Conservation (phyloP, 2,329 filamentous ascomycete species). For the Talaromyces albobiverticillius region DNA sequence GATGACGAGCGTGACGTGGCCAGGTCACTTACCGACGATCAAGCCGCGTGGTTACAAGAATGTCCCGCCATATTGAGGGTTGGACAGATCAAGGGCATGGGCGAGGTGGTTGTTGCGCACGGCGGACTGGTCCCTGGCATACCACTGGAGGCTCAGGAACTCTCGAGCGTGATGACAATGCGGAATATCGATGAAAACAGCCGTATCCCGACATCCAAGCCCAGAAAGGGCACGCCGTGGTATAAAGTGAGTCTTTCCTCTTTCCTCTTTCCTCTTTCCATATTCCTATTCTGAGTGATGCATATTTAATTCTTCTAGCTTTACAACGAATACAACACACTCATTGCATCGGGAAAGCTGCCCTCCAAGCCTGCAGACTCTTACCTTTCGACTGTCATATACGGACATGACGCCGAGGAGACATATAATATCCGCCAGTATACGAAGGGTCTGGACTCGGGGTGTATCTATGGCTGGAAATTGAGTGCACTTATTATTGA, state of each 20-base stretch:
- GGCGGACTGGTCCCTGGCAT: constrained; percentile 79
- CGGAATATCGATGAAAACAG: constrained; percentile 67
- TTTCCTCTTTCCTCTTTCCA: neutral
- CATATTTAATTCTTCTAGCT: too few species aligned
- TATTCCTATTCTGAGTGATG: neutral
- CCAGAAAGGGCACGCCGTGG: constrained; percentile 61
- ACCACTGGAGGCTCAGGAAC: constrained; percentile 66
- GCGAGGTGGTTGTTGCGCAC: constrained; percentile 74
- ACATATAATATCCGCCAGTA: constrained; percentile 67
- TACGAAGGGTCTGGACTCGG: constrained; percentile 80
- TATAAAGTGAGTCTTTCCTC: constrained; percentile 45
- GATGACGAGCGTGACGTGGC: constrained; percentile 47
- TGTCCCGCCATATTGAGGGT: constrained; percentile 74
- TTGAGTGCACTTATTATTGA: constrained; percentile 76
- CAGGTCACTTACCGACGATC: constrained; percentile 54
- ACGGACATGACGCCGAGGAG: constrained; percentile 77
- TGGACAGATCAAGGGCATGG: constrained; percentile 57
- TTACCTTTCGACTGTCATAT: constrained; percentile 65
- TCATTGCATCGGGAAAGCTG: neutral
- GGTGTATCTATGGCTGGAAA: constrained; percentile 71
- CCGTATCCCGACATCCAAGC: constrained; percentile 52
- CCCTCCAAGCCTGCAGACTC: constrained; percentile 21
- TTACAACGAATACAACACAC: constrained; percentile 46
- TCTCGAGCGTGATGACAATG: constrained; percentile 88
- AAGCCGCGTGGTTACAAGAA: constrained; percentile 65